A percentile compares a stretch with the other conserved stretches of the same genome.
Conservation (phyloP, 257 asterid genomes). For the Solanum paucissectum region DNA sequence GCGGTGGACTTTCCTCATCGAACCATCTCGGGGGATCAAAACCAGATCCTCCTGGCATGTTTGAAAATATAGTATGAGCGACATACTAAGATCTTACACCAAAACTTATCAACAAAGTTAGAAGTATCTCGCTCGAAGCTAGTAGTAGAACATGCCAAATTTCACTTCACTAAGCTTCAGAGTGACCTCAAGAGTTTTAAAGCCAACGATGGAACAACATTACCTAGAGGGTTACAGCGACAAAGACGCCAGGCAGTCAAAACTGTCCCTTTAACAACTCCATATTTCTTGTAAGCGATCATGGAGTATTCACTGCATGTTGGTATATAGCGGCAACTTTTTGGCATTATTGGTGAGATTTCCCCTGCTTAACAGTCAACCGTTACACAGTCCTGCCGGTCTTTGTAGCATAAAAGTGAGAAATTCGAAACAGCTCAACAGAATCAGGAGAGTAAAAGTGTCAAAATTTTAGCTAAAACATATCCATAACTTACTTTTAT, state of each 20-base stretch:
- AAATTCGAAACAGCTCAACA: not conserved
- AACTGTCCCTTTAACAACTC: constrained; percentile 60
- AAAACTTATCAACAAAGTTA: not conserved
- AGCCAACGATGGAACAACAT: not conserved
- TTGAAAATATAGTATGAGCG: not conserved
- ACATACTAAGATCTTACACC: not conserved
- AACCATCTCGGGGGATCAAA: constrained; percentile 98
- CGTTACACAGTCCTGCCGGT: not conserved
- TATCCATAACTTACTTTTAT: constrained; percentile 48
- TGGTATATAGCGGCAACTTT: constrained; percentile 76
- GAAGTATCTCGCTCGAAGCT: not conserved
- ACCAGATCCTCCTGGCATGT: constrained; percentile 68
- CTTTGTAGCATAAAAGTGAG: not conserved
- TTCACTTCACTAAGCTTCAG: not conserved
- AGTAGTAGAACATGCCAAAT: not conserved
- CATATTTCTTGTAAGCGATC: constrained; percentile 94
- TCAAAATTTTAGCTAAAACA: not conserved
- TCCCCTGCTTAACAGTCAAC: constrained; percentile 46
- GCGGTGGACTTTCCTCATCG: constrained; percentile 46
- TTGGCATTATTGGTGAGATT: constrained; percentile 82
- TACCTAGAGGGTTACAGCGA: constrained; percentile 94
- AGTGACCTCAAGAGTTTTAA: not conserved
- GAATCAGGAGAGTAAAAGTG: not conserved
- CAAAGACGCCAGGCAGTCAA: constrained; percentile 86
- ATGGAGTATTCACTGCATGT: constrained; percentile 92